Base-by-base conservation (phyloP, 139 green algal species). In the Eudorina sp. region DNA sequence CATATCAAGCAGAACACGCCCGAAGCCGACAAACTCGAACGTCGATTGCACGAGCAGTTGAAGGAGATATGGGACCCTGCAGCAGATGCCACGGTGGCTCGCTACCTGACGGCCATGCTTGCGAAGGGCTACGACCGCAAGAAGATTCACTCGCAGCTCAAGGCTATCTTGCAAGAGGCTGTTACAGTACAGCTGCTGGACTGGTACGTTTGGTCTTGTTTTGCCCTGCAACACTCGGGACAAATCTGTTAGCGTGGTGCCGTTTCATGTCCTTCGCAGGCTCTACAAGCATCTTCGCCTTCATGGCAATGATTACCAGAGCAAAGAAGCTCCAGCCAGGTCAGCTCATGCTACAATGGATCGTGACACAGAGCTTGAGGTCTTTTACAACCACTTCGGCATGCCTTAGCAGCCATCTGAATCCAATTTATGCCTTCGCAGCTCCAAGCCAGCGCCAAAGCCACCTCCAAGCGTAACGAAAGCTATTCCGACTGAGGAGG, bases 41-140 rank as follows among this genome's bases (percentile, higher is more conserved):
- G 0, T 3, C 64, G 45, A 11, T 1, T 87, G 9, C 81, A 87
- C 18, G 68, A 73, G 0, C 68, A 81, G 29, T 55, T 88, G 1
- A 72, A 81, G 83, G 48, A 81, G 55, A 81, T 88, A 88, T 88
- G 83, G 83, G 68, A 88, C 14, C 83, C 83, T 0, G 21, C 14
- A 2, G 68, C 68, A 36, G 83, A 88, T 25, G 48, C 46, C 13
- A 88, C 83, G 9, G 83, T 88, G 68, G 83, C 83, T 4, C 41
- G 31, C 13, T 88, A 88, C 51, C 16, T 70, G 11, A 62, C 41
- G 11, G 68, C 83, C 3, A 82, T 88, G 83, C 48, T 88, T 2
- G 66, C 45, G 3, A 88, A 88, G 40, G 68, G 68, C 14, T 55
- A 72, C 41, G 68, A 82, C 13, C 66, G 83, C 0, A 81, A 70